Conservation (phyloP, 148 eudicot species). For the Selenicereus undatus region DNA sequence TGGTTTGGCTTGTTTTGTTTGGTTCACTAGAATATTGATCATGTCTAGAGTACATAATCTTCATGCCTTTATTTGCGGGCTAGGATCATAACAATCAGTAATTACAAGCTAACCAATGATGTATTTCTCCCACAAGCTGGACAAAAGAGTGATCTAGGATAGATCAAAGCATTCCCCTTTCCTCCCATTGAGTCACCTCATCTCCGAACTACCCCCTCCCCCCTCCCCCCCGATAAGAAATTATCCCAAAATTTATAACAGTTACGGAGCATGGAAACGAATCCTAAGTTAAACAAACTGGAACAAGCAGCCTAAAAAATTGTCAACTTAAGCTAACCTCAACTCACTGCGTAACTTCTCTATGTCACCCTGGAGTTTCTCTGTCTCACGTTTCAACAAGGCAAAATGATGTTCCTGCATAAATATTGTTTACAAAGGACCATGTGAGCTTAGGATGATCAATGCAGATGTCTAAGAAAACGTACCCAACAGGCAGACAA, state of each 20-base stretch:
- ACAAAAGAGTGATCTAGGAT: not conserved
- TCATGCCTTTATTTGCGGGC: not conserved
- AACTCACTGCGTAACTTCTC: constrained; percentile 82
- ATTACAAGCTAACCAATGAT: not conserved
- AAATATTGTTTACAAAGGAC: not conserved
- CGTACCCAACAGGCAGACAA: not conserved
- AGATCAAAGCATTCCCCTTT: not conserved
- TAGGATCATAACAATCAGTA: not conserved
- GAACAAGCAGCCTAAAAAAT: not conserved
- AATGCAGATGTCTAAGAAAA: not conserved
- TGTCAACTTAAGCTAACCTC: constrained; percentile 40
- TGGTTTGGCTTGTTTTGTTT: not conserved
- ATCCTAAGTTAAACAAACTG: not conserved
- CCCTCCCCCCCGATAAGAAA: no score
- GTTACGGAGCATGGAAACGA: no score
- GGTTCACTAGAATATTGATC: not conserved
- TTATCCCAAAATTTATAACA: no score
- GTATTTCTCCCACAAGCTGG: not conserved
- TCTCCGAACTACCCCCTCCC: no score
- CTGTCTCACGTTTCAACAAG: constrained; percentile 72
- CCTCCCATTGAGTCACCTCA: no score
- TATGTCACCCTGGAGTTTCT: constrained; percentile 60
- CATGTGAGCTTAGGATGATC: constrained; percentile 2
- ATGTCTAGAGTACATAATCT: not conserved
- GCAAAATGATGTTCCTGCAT: constrained; percentile 81